Percentiles rank a stretch among this genome's conserved stretches.
Conservation (phyloP, 2,329 filamentous ascomycete genomes). For the Pseudocercospora eumusae region DNA sequence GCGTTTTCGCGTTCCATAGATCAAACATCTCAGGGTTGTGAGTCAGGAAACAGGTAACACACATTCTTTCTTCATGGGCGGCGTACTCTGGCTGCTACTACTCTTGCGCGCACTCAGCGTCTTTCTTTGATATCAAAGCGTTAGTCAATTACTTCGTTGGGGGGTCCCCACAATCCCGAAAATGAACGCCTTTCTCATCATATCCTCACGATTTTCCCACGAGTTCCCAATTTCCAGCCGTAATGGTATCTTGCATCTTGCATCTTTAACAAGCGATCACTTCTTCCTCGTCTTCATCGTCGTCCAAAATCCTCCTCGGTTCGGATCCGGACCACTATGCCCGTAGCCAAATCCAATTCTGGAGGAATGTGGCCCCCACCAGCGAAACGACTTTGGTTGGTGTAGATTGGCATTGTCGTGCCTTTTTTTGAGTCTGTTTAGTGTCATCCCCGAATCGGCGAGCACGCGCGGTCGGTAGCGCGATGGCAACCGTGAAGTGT, state of each 20-base stretch:
- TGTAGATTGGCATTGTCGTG: background rate
- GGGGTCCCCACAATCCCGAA: conserved; percentile 2
- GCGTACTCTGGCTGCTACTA: conserved; percentile 12
- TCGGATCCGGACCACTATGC: background rate
- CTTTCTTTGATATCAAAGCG: background rate
- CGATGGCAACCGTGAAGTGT: background rate
- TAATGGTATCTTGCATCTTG: conserved; percentile 19
- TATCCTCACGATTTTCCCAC: conserved; percentile 1
- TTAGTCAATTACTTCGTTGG: conserved; percentile 20
- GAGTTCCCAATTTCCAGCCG: conserved; percentile 16
- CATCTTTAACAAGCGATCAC: conserved; percentile 5
- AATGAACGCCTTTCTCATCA: conserved; percentile 9
- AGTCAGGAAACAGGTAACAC: no score
- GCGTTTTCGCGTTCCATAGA: conserved; percentile 11
- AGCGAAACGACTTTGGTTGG: background rate
- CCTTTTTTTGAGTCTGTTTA: conserved; percentile 1
- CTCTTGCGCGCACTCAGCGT: conserved; percentile 1
- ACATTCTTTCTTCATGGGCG: background rate
- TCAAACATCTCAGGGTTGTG: background rate
- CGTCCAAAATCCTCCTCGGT: background rate
- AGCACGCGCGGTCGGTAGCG: conserved; percentile 3
- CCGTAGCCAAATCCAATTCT: conserved; percentile 1
- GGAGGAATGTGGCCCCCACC: background rate
- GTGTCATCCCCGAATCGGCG: background rate
- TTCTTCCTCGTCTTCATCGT: background rate